Base-by-base conservation (phyloP, 164 flowering plant genomes). In the Chimonanthus salicifolius region DNA sequence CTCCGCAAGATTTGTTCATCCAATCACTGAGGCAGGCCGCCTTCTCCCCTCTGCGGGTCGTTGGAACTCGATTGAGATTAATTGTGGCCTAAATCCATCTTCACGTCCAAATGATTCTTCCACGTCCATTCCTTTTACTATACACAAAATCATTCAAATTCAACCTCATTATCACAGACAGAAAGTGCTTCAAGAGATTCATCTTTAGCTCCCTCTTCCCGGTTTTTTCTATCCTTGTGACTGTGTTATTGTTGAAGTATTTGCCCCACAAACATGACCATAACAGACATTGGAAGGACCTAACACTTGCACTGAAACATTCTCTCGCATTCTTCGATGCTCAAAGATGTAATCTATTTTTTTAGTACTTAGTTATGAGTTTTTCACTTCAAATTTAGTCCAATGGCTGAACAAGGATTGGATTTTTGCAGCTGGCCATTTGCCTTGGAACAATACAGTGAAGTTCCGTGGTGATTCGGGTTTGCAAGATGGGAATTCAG, bases 291-390 rank as follows among this genome's bases (percentile, higher is more conserved):
- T 74, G 84, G 6, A 80, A 70, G 67, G 80, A 87, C 75, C 82
- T 82, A 67, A 83, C 84, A 0, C 77, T 80, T 49, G 90, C 95
- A 15, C 44, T 88, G 4, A 79, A 76, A 69, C 83, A 82, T 71
- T 89, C 91, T 16, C 82, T 89, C 18, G 33, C 77, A 49, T 88
- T 90, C 83, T 90, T 88, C 66, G 87, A 90, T 74, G 91, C 92
- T 20, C 95, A 90, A 71, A 87, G 85, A 67, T 90, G 91, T 89
- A 33, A 83, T 73, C 15, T 45, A 44, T 4, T 46, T 45, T 21
- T 21, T n/a, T 54, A 54, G 16, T 54, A 54, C 33, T 33, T 33
- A 47, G 63, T 18, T 46, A 33, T 15, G 4, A 4, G 6, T 43
- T 58, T 47, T 62, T n/a, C 33, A 33, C 33, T 64, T 4, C 47